Conservation (phyloP, 345 rosid species). For the Camelina neglecta region DNA sequence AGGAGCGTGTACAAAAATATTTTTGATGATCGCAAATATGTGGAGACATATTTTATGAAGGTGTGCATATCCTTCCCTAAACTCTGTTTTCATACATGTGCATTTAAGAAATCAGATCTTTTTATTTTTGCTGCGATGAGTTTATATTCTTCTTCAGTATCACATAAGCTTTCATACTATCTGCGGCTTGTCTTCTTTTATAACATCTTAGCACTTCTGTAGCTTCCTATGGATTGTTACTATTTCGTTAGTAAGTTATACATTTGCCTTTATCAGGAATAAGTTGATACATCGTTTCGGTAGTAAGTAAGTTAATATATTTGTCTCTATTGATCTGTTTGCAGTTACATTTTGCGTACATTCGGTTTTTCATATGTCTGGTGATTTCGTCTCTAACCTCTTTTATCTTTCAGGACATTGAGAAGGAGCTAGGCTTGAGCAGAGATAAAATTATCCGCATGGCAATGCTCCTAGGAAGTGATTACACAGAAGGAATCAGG, state of each 20-base stretch:
- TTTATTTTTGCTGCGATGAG: background rate
- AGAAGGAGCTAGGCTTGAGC: slow-evolving; percentile 85
- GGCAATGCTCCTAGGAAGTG: slow-evolving; percentile 98
- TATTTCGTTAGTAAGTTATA: slow-evolving; percentile 2
- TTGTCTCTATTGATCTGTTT: slow-evolving; percentile 12
- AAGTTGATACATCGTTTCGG: background rate
- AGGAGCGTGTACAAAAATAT: slow-evolving; percentile 91
- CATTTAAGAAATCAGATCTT: background rate
- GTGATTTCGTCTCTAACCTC: slow-evolving; percentile 1
- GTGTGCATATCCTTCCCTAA: slow-evolving; percentile 44
- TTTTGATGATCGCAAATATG: slow-evolving; percentile 97
- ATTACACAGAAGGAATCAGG: slow-evolving; percentile 99
- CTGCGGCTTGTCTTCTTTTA: slow-evolving; percentile 4
- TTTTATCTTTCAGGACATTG: slow-evolving; percentile 66
- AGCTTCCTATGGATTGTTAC: slow-evolving; percentile 5
- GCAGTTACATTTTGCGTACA: background rate
- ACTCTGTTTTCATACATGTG: slow-evolving; percentile 1
- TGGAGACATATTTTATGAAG: slow-evolving; percentile 94
- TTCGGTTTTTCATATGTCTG: background rate
- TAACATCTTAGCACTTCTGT: slow-evolving; percentile 10
- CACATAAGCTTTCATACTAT: slow-evolving; percentile 1
- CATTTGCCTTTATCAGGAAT: background rate
- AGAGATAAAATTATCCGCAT: slow-evolving; percentile 83
- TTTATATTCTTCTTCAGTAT: background rate
- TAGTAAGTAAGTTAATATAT: background rate